phyloP scores from a whole-genome alignment of 164 flowering plant species.

The Annona cherimola region DNA sequence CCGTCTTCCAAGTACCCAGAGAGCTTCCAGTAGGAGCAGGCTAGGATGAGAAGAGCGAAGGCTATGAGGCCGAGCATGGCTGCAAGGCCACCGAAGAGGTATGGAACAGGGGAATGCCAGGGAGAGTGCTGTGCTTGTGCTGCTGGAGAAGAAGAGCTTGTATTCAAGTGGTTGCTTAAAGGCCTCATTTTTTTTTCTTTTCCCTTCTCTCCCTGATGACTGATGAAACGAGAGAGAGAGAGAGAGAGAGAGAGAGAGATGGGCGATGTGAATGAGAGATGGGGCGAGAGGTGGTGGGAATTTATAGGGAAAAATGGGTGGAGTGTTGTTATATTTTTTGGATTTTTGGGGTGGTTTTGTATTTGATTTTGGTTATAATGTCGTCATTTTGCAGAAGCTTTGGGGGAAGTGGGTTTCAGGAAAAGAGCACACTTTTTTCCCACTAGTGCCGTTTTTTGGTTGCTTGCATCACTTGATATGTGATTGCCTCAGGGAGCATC shows the following conservation, averaged over 20 bases:
- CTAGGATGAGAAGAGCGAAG: slow-evolving; percentile 69
- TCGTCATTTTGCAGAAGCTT: slow-evolving; percentile 20
- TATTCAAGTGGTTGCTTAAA: slow-evolving; percentile 9
- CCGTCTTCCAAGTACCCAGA: slow-evolving; percentile 44
- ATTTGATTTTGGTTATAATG: slow-evolving; percentile 16
- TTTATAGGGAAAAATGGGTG: slow-evolving; percentile 18
- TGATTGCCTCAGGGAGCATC: background rate
- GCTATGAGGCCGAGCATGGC: slow-evolving; percentile 87
- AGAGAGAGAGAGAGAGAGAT: slow-evolving; percentile 2
- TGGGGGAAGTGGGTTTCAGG: slow-evolving; percentile 3
- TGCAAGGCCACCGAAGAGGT: slow-evolving; percentile 81
- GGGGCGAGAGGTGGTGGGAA: slow-evolving; percentile 7
- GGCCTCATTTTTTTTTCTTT: slow-evolving; percentile 24
- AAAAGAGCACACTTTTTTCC: background rate
- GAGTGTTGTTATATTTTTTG: background rate
- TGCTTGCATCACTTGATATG: background rate
- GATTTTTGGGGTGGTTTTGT: background rate
- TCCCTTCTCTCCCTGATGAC: too few species aligned
- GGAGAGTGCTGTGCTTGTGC: slow-evolving; percentile 34
- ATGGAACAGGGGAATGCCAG: slow-evolving; percentile 90
- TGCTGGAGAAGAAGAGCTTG: background rate
- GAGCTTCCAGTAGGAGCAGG: slow-evolving; percentile 84
- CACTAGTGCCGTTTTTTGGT: slow-evolving; percentile 3
- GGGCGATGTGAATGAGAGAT: slow-evolving; percentile 7
- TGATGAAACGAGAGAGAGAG: slow-evolving; percentile 3